Base-by-base conservation (phyloP, 345 rosid genomes). In the Kandelia obovata region DNA sequence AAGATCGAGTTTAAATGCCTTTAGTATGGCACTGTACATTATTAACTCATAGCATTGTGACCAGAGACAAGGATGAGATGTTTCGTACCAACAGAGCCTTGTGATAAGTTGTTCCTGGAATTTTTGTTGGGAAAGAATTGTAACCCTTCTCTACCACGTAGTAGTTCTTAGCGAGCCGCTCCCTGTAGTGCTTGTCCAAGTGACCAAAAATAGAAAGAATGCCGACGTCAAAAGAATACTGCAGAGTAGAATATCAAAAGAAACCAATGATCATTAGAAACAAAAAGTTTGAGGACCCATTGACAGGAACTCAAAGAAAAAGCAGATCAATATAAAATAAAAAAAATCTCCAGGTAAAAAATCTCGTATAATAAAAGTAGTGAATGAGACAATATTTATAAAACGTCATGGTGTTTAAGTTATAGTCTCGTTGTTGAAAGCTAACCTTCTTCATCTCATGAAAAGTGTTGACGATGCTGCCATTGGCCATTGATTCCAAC, bases 141-240 rank as follows among this genome's bases (percentile, higher is more conserved):
- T 92, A 92, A 27, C 96, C 98, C 82, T 86, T 87, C 19, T 92
- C 90, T 55, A 92, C 79, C 47, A 86, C 83, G 62, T 58, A 58
- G 78, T 90, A 92, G 67, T 89, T 90, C 64, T 74, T 72, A 71
- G 80, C 83, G 56, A 92, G 78, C 59, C 75, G 74, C 70, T 86
- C 85, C 73, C 68, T 85, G 64, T 84, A 80, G 53, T 63, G 72
- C 65, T 46, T 53, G 53, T 87, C 88, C 76, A 92, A 77, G 69
- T 82, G 83, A 23, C 96, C 96, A 64, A 87, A 90, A 66, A 89
- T 81, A 51, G 89, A 80, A 43, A 89, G 79, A 77, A 90, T 81
- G 58, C 96, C 98, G 37, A 85, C 87, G 58, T 92, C 84, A 59
- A 92, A 92, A 35, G 96, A 82, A 71, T 79, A 85, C 96, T 92